Evolutionary conservation across 192 early-diverging fungal species (phyloP).

Genomic region (Geranomyces michiganensis): DNA sequence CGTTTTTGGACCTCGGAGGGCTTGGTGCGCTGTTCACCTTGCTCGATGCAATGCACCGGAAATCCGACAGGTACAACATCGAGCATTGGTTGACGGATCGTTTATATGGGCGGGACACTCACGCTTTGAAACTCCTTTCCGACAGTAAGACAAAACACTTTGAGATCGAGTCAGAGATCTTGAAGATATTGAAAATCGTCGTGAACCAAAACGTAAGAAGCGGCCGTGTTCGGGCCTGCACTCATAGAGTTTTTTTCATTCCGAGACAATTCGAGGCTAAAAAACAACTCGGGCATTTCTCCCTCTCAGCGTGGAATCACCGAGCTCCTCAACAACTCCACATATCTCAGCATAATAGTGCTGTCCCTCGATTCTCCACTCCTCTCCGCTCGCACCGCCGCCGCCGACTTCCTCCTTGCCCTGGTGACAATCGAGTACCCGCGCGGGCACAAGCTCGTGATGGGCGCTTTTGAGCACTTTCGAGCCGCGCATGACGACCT

Average conservation of each 20-base stretch:
- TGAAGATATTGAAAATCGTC: slow-evolving; percentile 48
- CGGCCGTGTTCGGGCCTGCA: background rate
- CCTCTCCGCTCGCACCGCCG: slow-evolving; percentile 38
- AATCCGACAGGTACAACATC: slow-evolving; percentile 40
- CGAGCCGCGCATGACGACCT: slow-evolving; percentile 15
- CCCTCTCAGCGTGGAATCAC: slow-evolving; percentile 38
- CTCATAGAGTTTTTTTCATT: background rate
- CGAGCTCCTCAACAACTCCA: slow-evolving; percentile 39
- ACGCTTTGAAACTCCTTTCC: background rate
- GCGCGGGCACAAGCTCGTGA: slow-evolving; percentile 49
- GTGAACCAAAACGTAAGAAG: slow-evolving; percentile 45
- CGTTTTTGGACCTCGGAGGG: slow-evolving; percentile 49
- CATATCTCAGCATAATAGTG: slow-evolving; percentile 41
- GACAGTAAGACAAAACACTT: slow-evolving; percentile 47
- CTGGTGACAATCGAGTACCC: slow-evolving; percentile 49
- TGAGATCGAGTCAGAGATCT: slow-evolving; percentile 47
- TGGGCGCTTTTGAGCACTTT: slow-evolving; percentile 45
- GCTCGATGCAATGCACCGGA: slow-evolving; percentile 41
- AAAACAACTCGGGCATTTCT: background rate
- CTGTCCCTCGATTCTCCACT: slow-evolving; percentile 51
- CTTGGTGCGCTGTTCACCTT: slow-evolving; percentile 39
- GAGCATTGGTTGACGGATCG: background rate
- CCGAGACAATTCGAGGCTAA: background rate
- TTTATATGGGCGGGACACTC: background rate
- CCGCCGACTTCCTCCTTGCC: slow-evolving; percentile 48